phyloP scores from a whole-genome alignment of 176 grass and related monocot genomes.

The Carex littledalei region DNA sequence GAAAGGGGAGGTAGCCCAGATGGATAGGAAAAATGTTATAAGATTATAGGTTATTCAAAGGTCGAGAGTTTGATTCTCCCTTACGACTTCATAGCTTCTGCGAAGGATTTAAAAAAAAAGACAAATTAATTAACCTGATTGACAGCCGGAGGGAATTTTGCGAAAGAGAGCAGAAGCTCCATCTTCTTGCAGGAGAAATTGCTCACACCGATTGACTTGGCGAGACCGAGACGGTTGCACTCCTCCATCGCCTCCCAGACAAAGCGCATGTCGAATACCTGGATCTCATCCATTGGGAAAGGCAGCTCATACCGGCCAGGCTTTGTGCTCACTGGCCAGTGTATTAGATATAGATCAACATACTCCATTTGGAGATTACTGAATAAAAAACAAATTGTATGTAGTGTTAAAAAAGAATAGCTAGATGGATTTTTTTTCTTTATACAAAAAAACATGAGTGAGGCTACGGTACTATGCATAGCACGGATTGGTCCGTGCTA shows the following conservation, averaged over 20 bases:
- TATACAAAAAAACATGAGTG: neutral
- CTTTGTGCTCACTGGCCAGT: slow-evolving; percentile 19
- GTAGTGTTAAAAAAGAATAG: neutral
- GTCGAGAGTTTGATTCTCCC: too few species aligned
- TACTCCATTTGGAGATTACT: slow-evolving; percentile 30
- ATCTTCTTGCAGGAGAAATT: slow-evolving; percentile 41
- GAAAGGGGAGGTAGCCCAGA: too few species aligned
- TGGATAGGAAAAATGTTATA: too few species aligned
- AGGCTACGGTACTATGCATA: too few species aligned
- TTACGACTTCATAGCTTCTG: too few species aligned
- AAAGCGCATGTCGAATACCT: slow-evolving; percentile 12
- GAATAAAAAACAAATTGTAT: neutral
- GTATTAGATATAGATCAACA: slow-evolving; percentile 32
- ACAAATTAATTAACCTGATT: slow-evolving; percentile 3
- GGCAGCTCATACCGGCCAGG: neutral
- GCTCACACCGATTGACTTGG: slow-evolving; percentile 21
- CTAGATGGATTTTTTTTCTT: neutral
- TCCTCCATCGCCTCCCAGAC: slow-evolving; percentile 32
- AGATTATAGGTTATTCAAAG: too few species aligned
- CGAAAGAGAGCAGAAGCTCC: slow-evolving; percentile 17
- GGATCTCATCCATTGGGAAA: slow-evolving; percentile 11
- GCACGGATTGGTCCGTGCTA: too few species aligned
- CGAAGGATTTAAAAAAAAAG: too few species aligned
- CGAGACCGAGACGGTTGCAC: slow-evolving; percentile 14
- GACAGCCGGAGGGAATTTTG: slow-evolving; percentile 28